phyloP scores from a whole-genome alignment of 352 stramenopile genomes.

The Globisporangium ultimum region DNA sequence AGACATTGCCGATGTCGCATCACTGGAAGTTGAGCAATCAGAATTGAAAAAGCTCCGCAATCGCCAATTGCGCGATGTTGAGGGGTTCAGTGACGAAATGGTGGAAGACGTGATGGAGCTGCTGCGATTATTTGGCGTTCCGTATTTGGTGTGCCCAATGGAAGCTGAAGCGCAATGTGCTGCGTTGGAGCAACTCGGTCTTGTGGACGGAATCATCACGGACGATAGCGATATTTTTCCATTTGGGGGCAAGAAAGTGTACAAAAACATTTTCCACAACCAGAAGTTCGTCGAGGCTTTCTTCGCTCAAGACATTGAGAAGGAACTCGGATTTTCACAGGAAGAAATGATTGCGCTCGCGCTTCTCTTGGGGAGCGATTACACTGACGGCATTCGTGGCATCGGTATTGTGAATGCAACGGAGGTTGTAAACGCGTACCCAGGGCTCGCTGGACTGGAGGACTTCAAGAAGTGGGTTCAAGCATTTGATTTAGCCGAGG shows the following conservation, averaged over 20 bases:
- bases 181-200: conserved; percentile 91
- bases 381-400: conserved; percentile 82
- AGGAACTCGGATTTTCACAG: conserved; percentile 90
- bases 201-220: conserved; percentile 98
- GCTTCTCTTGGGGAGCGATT: conserved; percentile 96
- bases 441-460: conserved; percentile 82
- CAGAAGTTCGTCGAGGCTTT: conserved; percentile 99
- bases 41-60: conserved; percentile 79
- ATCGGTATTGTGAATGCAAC: conserved; percentile 85
- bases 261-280: conserved; percentile 99
- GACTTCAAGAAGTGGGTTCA: conserved; percentile 76
- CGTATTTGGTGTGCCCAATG: conserved; percentile 98
- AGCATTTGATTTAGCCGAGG: conserved; percentile 57
- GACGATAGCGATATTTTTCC: conserved; percentile 95
- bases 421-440: conserved; percentile 80
- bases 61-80: conserved; percentile 86
- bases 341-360: conserved; percentile 90
- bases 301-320: conserved; percentile 88
- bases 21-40: conserved; percentile 51
- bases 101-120: conserved; percentile 96
- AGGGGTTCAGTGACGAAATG: conserved; percentile 97
- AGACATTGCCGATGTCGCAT: conserved; percentile 26
- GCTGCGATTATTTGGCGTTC: conserved; percentile 96
- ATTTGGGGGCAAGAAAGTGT: conserved; percentile 95
- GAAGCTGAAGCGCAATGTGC: conserved; percentile 99